Evolutionary conservation across 2,329 filamentous ascomycete genomes (phyloP).

Genomic region (Colletotrichum sp.): DNA sequence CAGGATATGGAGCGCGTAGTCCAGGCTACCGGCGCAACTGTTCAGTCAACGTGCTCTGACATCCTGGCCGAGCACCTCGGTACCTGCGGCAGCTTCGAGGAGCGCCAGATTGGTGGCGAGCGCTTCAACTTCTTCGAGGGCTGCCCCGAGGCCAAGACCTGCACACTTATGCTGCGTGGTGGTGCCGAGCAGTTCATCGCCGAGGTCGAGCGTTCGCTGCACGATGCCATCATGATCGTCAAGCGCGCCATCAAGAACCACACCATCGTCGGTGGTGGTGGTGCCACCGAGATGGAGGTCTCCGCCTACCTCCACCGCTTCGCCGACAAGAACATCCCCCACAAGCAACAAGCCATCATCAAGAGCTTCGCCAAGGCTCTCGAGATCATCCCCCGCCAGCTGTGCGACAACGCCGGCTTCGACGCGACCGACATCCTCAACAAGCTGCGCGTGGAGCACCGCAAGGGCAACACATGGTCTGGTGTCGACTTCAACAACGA

Average conservation of each 20-base stretch:
- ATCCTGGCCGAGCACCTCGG: constrained; percentile 90
- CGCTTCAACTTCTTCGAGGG: constrained; percentile 99
- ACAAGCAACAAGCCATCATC: constrained; percentile 98
- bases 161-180: constrained; percentile 92
- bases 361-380: constrained; percentile 98
- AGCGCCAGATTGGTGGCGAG: constrained; percentile 96
- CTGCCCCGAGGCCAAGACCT: constrained; percentile 94
- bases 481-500: constrained; percentile 95
- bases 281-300: constrained; percentile 95
- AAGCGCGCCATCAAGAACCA: constrained; percentile 97
- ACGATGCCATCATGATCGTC: constrained; percentile 99
- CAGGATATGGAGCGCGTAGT: constrained; percentile 97
- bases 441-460: constrained; percentile 93
- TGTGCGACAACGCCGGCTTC: constrained; percentile 98
- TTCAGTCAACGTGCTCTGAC: constrained; percentile 96
- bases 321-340: constrained; percentile 88
- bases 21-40: constrained; percentile 88
- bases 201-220: constrained; percentile 94
- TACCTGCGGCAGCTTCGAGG: constrained; percentile 88
- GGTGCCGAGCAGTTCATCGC: constrained; percentile 99
- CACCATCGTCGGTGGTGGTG: constrained; percentile 92
- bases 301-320: constrained; percentile 92
- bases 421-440: constrained; percentile 98
- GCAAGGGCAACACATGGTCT: constrained; percentile 91
- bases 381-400: constrained; percentile 93